Conservation (phyloP, 2,329 filamentous ascomycete genomes). For the Colletotrichum incanum region DNA sequence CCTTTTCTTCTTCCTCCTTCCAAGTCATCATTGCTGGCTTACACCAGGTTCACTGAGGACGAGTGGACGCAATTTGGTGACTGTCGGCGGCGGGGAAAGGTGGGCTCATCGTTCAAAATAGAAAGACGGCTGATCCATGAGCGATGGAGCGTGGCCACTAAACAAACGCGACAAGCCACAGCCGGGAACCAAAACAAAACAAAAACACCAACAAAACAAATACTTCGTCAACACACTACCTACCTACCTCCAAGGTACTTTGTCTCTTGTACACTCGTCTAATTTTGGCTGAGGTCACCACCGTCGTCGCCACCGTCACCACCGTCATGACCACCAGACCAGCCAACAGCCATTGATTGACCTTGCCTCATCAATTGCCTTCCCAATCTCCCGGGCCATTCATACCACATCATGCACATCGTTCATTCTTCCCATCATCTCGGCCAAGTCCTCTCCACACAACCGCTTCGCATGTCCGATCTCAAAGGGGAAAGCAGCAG, state of each 20-base stretch:
- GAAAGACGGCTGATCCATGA: slow-evolving; percentile 39
- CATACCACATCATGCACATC: slow-evolving; percentile 15
- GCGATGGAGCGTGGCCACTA: slow-evolving; percentile 36
- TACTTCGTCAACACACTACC: slow-evolving; percentile 22
- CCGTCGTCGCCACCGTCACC: slow-evolving; percentile 25
- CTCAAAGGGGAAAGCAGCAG: slow-evolving; percentile 21
- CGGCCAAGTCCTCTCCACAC: slow-evolving; percentile 8
- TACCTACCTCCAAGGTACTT: neutral
- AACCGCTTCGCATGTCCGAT: slow-evolving; percentile 6
- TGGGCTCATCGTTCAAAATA: slow-evolving; percentile 35
- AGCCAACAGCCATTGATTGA: slow-evolving; percentile 16
- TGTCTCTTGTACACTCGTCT: slow-evolving; percentile 6
- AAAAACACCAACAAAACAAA: slow-evolving; percentile 31
- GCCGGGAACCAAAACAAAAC: slow-evolving; percentile 42
- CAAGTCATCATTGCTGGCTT: slow-evolving; percentile 13
- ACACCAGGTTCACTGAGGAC: slow-evolving; percentile 10
- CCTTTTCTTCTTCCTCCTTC: slow-evolving; percentile 17
- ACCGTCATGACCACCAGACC: slow-evolving; percentile 20
- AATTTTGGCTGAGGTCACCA: slow-evolving; percentile 22
- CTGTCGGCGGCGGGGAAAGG: slow-evolving; percentile 34
- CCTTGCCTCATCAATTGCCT: slow-evolving; percentile 32
- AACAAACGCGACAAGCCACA: slow-evolving; percentile 43
- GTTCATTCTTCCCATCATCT: slow-evolving; percentile 14
- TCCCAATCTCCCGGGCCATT: slow-evolving; percentile 28
- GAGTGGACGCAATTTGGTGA: slow-evolving; percentile 14